Conservation (phyloP, 2,329 filamentous ascomycete genomes). For the Diaporthe citrichinensis region DNA sequence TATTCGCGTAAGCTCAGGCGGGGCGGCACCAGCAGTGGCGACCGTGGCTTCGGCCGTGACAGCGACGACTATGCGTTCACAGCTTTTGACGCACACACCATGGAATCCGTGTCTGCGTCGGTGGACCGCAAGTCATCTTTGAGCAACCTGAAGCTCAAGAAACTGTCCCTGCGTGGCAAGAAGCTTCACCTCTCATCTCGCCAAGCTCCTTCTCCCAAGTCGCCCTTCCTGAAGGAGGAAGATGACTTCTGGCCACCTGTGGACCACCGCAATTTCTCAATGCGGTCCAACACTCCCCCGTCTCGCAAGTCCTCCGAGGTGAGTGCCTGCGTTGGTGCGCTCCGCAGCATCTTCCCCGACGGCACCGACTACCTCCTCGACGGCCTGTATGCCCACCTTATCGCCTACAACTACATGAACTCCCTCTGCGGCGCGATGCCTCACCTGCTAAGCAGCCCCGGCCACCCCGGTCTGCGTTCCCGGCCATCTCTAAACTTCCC, state of each 20-base stretch:
- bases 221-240: slow-evolving; percentile 20
- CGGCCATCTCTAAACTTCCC: slow-evolving; percentile 31
- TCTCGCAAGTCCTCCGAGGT: slow-evolving; percentile 12
- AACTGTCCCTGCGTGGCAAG: slow-evolving; percentile 36
- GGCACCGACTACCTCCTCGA: slow-evolving; percentile 70
- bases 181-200: slow-evolving; percentile 29
- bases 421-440: slow-evolving; percentile 49
- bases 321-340: slow-evolving; percentile 44
- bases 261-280: slow-evolving; percentile 21
- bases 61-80: slow-evolving; percentile 43
- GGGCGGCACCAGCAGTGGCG: slow-evolving; percentile 30
- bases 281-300: slow-evolving; percentile 13
- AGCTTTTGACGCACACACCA: slow-evolving; percentile 22
- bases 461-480: slow-evolving; percentile 8
- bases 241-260: slow-evolving; percentile 22
- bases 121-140: slow-evolving; percentile 33
- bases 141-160: slow-evolving; percentile 34
- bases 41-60: slow-evolving; percentile 34
- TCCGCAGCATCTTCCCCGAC: slow-evolving; percentile 66
- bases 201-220: slow-evolving; percentile 1
- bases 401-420: slow-evolving; percentile 71
- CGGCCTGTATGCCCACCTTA: slow-evolving; percentile 70
- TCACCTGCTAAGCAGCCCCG: neutral
- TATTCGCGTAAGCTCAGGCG: slow-evolving; percentile 68
- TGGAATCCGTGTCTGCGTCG: neutral